Percentiles rank a stretch among this genome's conserved stretches.
phyloP scores from a whole-genome alignment of 2,329 filamentous ascomycete genomes.

The Chrysoporthe puriensis region DNA sequence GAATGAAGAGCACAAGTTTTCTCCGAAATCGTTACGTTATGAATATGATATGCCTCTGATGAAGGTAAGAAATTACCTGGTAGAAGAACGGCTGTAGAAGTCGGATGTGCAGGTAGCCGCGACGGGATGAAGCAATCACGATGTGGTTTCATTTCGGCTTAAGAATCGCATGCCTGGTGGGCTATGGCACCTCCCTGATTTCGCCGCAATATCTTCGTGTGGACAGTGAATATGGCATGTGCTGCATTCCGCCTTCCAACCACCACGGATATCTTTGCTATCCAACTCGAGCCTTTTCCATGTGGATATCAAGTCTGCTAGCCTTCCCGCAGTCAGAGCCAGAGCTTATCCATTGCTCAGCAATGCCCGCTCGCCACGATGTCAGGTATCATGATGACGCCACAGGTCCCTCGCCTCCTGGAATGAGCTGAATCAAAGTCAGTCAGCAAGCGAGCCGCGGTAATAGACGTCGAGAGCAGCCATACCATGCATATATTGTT shows the following conservation, averaged over 20 bases:
- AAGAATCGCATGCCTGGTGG: background rate
- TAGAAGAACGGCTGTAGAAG: background rate
- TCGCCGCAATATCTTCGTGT: background rate
- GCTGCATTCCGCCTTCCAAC: background rate
- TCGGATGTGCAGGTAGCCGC: background rate
- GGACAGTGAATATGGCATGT: background rate
- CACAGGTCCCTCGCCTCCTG: constrained; percentile 73
- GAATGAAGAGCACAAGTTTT: constrained; percentile 1
- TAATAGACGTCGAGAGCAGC: background rate
- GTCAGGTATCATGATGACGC: constrained; percentile 33
- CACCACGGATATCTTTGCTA: background rate
- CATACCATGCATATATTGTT: constrained; percentile 99
- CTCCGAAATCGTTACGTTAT: background rate
- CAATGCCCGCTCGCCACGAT: background rate
- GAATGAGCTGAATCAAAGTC: constrained; percentile 64
- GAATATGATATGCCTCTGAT: background rate
- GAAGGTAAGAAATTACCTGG: background rate
- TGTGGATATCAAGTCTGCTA: background rate
- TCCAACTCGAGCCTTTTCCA: background rate
- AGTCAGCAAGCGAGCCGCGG: constrained; percentile 12
- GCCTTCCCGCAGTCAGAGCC: background rate
- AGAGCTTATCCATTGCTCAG: background rate
- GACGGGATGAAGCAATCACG: background rate
- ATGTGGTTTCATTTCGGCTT: background rate
- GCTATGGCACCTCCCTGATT: background rate